Percentiles rank a stretch among this genome's conserved stretches.
Conservation (phyloP, 805 yeast genomes). For the Wickerhamomyces silvicola region DNA sequence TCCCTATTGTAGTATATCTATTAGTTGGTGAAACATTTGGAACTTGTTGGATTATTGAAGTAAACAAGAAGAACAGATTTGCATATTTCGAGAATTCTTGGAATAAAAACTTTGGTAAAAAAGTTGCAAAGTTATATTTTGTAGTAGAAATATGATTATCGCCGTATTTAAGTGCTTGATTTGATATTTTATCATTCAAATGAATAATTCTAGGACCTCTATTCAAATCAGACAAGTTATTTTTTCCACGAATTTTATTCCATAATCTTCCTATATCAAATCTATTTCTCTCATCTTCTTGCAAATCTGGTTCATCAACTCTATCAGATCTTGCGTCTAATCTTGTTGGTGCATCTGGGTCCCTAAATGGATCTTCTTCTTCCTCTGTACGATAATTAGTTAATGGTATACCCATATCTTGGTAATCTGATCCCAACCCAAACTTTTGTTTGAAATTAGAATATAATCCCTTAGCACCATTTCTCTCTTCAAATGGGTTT, state of each 20-base stretch:
- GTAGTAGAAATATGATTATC: constrained; percentile 93
- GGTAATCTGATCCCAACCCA: constrained; percentile 18
- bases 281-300: constrained; percentile 26
- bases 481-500: not conserved
- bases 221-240: constrained; percentile 2
- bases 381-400: constrained; percentile 11
- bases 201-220: constrained; percentile 60
- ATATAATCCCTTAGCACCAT: constrained; percentile 8
- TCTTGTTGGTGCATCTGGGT: constrained; percentile 13
- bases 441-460: constrained; percentile 17
- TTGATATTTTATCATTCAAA: constrained; percentile 56
- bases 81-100: constrained; percentile 98
- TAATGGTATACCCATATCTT: constrained; percentile 23
- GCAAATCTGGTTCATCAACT: constrained; percentile 17
- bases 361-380: constrained; percentile 20
- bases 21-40: constrained; percentile 96
- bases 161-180: constrained; percentile 49
- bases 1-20: constrained; percentile 90
- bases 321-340: constrained; percentile 12
- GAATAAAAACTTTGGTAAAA: constrained; percentile 86
- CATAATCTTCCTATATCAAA: constrained; percentile 33
- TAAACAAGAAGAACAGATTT: constrained; percentile 85
- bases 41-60: constrained; percentile 92
- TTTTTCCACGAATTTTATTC: constrained; percentile 29
- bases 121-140: constrained; percentile 88